phyloP scores from a whole-genome alignment of 495 filamentous ascomycete genomes.

The Penicillium egyptiacum region DNA sequence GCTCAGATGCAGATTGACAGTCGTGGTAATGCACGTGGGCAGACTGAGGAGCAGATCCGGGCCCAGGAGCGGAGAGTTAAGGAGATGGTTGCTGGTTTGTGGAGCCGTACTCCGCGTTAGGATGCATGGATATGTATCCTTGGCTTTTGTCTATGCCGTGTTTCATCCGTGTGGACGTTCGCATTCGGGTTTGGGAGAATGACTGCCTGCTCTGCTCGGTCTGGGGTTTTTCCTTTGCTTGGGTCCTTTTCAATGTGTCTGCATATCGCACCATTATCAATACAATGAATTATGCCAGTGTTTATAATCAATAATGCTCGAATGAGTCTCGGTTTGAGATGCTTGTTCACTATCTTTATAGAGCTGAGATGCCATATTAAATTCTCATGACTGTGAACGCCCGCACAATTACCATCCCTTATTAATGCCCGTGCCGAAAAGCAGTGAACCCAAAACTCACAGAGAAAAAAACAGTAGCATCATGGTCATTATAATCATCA shows the following conservation, averaged over 20 bases:
- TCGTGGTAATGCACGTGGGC: slow-evolving; percentile 59
- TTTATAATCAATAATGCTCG: background rate
- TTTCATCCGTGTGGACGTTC: background rate
- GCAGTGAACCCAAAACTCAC: background rate
- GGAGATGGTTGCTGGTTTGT: slow-evolving; percentile 60
- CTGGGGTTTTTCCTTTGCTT: background rate
- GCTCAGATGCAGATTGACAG: slow-evolving; percentile 53
- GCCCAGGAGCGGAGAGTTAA: slow-evolving; percentile 62
- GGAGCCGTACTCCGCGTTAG: slow-evolving; percentile 41
- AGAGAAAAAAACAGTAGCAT: slow-evolving; percentile 11
- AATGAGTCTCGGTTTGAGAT: background rate
- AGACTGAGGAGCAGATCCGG: slow-evolving; percentile 63
- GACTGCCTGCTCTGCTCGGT: slow-evolving; percentile 1
- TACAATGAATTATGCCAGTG: slow-evolving; percentile 14
- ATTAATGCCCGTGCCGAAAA: background rate
- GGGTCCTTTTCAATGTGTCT: slow-evolving; percentile 2
- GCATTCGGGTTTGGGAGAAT: background rate
- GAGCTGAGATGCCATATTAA: background rate
- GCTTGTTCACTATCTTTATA: background rate
- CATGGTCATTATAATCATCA: slow-evolving; percentile 13
- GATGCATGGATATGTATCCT: slow-evolving; percentile 21
- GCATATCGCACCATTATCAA: background rate
- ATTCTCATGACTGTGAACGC: background rate
- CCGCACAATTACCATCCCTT: background rate
- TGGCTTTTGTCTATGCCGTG: background rate